Base-by-base conservation (phyloP, 441 rosid species). In the Populus hybrid region DNA sequence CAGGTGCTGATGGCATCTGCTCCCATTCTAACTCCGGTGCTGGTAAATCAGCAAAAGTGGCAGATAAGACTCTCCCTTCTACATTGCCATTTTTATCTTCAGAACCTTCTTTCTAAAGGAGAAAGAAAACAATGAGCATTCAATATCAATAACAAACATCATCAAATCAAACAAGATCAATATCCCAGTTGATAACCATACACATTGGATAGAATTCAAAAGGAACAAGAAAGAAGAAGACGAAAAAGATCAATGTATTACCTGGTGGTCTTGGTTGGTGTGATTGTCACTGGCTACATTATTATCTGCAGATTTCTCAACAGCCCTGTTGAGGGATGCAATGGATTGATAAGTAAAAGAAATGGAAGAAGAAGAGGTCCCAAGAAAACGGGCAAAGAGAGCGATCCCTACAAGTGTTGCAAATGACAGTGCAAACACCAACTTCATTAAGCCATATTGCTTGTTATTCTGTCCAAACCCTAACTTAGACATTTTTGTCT, bases 21-120 rank as follows among this genome's bases (percentile, higher is more conserved):
- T 92, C 94, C 97, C 98, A 92, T 68, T 88, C 79, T 74, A 91
- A 79, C 10, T 85, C 89, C 16, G 93, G 90, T 31, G 94, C 98
- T 24, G 91, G 88, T 26, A 92, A 81, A 87, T 94, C 98, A 35
- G 94, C 93, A 81, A 84, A 90, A 75, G 94, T 90, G 68, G 93
- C 94, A 0, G 96, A 85, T 36, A 92, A 75, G 16, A 84, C 74
- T 28, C 89, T 84, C 70, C 75, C 78, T 1, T 78, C 64, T 74
- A 28, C 18, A 80, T 29, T 53, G 9, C 64, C 84, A 50, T 70
- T 80, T 9, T 73, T 72, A 67, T 45, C 77, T 50, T 80, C 69
- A 40, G 7, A 31, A 21, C 71, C 70, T 69, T 75, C 77, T 75
- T 56, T 81, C 95, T 89, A 76, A 74, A 24, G 31, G 18, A 42